These are phyloP conservation scores for Pichia insulana DNA, from an alignment of 805 yeast species.

Conservation along the genomic window DNA sequence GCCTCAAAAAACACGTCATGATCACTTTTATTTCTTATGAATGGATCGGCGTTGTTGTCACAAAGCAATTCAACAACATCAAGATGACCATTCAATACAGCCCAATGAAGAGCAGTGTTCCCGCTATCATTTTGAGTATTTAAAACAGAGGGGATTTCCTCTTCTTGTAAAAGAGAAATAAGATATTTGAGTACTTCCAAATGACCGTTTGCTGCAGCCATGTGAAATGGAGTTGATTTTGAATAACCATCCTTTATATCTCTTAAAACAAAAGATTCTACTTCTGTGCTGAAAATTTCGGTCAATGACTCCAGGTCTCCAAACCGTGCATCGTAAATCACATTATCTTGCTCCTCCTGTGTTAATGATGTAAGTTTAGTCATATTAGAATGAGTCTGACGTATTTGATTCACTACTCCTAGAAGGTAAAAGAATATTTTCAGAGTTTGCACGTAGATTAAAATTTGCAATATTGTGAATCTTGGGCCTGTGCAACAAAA, in stretches of 20 bases:
- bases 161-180: constrained; percentile 37
- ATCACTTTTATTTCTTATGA: constrained; percentile 59
- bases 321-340: constrained; percentile 74
- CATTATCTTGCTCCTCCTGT: constrained; percentile 76
- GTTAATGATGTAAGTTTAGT: constrained; percentile 27
- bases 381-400: constrained; percentile 12
- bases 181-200: constrained; percentile 54
- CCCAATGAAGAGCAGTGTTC: constrained; percentile 96
- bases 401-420: background rate
- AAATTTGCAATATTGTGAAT: background rate
- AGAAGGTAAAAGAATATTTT: background rate
- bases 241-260: constrained; percentile 55
- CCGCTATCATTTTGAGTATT: constrained; percentile 67
- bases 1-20: constrained; percentile 90
- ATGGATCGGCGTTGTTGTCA: constrained; percentile 77
- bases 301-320: constrained; percentile 77
- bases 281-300: constrained; percentile 51
- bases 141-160: constrained; percentile 37
- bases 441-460: background rate
- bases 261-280: constrained; percentile 36
- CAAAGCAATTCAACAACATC: constrained; percentile 61
- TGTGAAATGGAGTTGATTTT: constrained; percentile 73
- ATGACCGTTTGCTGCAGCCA: constrained; percentile 96
- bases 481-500: too few relatives aligned
- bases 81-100: constrained; percentile 78